Base-by-base conservation (phyloP, 192 early-diverging fungal species). In the Linnemannia elongata region DNA sequence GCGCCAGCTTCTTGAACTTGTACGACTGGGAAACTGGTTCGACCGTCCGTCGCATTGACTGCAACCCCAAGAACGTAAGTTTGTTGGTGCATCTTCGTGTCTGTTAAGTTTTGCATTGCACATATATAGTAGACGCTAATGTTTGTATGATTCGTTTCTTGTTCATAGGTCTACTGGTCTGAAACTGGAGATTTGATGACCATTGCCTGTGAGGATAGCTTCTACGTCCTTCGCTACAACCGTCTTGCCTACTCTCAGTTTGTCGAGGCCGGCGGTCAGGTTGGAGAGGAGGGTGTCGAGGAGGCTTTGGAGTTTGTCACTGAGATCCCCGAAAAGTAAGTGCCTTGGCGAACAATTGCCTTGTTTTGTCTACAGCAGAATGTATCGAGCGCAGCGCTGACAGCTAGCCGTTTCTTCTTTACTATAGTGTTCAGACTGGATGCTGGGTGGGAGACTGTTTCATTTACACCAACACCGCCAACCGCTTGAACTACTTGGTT, bases 381-480 rank as follows among this genome's bases (percentile, higher is more conserved):
- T 52, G 27, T 39, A 41, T 39, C 30, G 18, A 60, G 18, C 13
- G 24, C 13, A 70, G 4, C 33, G 9, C n/a, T 69, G 6, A 27
- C 27, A 45, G 4, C 41, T 13, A 55, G 6, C 7, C 5, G 15
- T 74, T 52, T 30, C 20, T 88, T 33, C 71, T 27, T 44, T 72
- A 73, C 39, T 63, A 18, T 87, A 96, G 96, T 63, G 94, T 99
- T 41, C 96, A 96, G 85, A 97, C 98, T 9, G 99, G 97, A 20
- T 94, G 93, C 87, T 99, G 99, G 99, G 97, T 99, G 74, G 99
- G 99, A 72, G 99, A 99, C 88, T 99, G 98, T 83, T 99, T 99
- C 82, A 99, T 99, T 78, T 99, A 99, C 91, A 97, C 97, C 38
- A 97, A 96, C 84, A 88, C 93, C 18, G 91, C 92, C 72, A 97